Conservation (phyloP, 2,329 filamentous ascomycete genomes). For the Metarhizium robertsii region DNA sequence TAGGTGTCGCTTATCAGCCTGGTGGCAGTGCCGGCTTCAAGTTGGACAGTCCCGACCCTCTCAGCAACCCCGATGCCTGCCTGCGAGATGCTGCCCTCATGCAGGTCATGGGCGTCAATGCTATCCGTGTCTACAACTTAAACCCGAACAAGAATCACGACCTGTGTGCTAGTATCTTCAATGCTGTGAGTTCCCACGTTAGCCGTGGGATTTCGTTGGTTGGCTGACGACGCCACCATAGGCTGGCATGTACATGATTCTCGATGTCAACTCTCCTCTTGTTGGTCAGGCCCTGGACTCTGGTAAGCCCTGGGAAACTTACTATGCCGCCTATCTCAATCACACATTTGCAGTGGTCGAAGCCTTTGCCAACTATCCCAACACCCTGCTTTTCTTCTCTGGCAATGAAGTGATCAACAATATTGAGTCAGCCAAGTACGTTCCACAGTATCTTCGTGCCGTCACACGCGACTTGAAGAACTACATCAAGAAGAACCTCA, state of each 20-base stretch:
- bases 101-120: conserved; percentile 56
- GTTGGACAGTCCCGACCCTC: conserved; percentile 42
- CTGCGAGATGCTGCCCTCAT: conserved; percentile 56
- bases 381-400: conserved; percentile 65
- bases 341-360: conserved; percentile 59
- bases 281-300: conserved; percentile 48
- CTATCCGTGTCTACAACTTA: conserved; percentile 62
- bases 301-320: conserved; percentile 46
- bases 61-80: conserved; percentile 49
- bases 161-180: conserved; percentile 58
- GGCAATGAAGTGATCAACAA: conserved; percentile 72
- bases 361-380: conserved; percentile 58
- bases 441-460: conserved; percentile 64
- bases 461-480: conserved; percentile 73
- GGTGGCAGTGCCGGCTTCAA: conserved; percentile 56
- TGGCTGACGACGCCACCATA: conserved; percentile 8
- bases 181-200: conserved; percentile 31
- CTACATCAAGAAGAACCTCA: conserved; percentile 63
- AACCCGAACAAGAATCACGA: conserved; percentile 58
- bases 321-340: conserved; percentile 52
- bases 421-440: conserved; percentile 45
- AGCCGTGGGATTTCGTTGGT: not conserved
- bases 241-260: conserved; percentile 60
- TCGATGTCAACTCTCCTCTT: conserved; percentile 59
- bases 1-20: conserved; percentile 61